A percentile compares a stretch with the other conserved stretches of the same genome.
Conservation (phyloP, 352 stramenopile genomes). For the Phytophthora tubulina region DNA sequence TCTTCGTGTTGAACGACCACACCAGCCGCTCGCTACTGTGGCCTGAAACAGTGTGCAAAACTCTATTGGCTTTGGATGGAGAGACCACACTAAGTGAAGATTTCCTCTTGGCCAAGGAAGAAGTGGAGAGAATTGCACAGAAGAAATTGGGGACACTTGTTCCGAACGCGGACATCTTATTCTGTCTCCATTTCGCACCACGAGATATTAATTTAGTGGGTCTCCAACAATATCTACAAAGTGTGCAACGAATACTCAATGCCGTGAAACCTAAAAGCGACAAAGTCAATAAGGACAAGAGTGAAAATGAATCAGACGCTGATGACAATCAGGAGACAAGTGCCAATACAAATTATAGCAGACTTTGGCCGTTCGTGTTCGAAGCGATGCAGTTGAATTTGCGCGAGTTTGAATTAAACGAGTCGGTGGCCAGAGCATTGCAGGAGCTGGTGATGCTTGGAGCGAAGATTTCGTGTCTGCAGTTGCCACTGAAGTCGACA, state of each 20-base stretch:
- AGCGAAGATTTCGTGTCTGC: constrained; percentile 40
- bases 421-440: constrained; percentile 34
- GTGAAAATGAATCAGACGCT: not conserved
- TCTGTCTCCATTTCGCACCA: constrained; percentile 48
- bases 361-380: constrained; percentile 34
- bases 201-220: constrained; percentile 38
- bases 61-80: constrained; percentile 24
- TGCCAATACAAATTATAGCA: not conserved
- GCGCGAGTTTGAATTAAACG: constrained; percentile 49
- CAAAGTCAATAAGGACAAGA: constrained; percentile 4
- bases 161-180: constrained; percentile 24
- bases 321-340: constrained; percentile 10
- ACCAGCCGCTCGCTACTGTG: constrained; percentile 41
- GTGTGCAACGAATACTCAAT: constrained; percentile 36
- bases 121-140: constrained; percentile 15
- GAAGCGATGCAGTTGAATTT: constrained; percentile 50
- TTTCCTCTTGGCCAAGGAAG: constrained; percentile 27
- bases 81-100: constrained; percentile 15
- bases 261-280: not conserved
- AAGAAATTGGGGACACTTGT: constrained; percentile 2
- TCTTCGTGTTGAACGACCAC: constrained; percentile 49
- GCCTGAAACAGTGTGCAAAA: constrained; percentile 36
- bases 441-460: constrained; percentile 33
- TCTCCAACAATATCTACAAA: constrained; percentile 43
- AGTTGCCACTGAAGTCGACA: constrained; percentile 42